These are phyloP conservation scores for Agroathelia rolfsii DNA, from an alignment of 1,284 basidiomycete genomes.

Conservation along the genomic window DNA sequence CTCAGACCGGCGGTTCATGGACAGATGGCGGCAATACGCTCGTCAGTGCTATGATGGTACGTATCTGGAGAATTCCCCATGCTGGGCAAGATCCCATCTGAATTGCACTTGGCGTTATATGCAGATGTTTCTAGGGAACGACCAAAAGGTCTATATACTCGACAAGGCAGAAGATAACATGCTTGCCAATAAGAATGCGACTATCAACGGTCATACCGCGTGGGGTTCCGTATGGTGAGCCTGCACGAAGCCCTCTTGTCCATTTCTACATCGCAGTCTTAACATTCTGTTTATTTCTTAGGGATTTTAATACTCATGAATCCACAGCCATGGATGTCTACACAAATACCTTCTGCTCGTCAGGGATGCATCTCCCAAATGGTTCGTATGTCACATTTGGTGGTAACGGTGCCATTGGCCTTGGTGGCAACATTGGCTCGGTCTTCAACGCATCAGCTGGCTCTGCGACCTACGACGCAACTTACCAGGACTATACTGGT, in stretches of 20 bases:
- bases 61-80: conserved; percentile 12
- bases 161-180: conserved; percentile 39
- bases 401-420: conserved; percentile 37
- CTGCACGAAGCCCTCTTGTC: no score
- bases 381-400: conserved; percentile 17
- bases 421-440: conserved; percentile 39
- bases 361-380: conserved; percentile 22
- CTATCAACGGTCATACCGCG: conserved; percentile 29
- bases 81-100: conserved; percentile 1
- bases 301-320: conserved; percentile 8
- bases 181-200: no score
- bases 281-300: not conserved
- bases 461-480: conserved; percentile 23
- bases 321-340: conserved; percentile 18
- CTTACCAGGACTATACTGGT: conserved; percentile 16
- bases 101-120: conserved; percentile 1
- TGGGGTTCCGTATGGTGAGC: conserved; percentile 35
- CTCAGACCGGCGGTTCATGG: conserved; percentile 30
- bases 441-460: conserved; percentile 32
- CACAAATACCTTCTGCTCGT: conserved; percentile 29
- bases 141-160: conserved; percentile 37
- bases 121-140: conserved; percentile 50
- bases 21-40: conserved; percentile 40
- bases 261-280: no score
- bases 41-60: conserved; percentile 59